Base-by-base conservation (phyloP, 1,284 basidiomycete species). In the Microbotryum saponariae region DNA sequence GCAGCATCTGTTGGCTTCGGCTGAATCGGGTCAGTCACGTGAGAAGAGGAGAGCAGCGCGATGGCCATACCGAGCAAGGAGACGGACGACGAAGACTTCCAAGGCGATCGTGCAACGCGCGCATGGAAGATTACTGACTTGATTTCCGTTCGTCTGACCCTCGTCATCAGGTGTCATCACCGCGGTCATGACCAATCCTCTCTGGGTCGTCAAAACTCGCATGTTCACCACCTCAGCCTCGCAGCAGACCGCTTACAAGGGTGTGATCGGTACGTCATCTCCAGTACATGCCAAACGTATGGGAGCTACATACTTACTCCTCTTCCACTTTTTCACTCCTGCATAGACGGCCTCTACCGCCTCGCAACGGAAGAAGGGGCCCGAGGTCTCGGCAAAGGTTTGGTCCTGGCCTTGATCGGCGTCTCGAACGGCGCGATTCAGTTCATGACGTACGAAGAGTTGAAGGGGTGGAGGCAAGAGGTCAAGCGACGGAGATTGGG, bases 201-300 rank as follows among this genome's bases (percentile, higher is more conserved):
- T 98, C 70, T 99, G 94, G 94, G 90, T 98, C 14, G 88, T 99
- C 64, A 91, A 97, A 78, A 94, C 97, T 8, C 84, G 94, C 63
- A 94, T 98, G 85, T 98, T 97, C 73, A 92, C 92, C 2, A 89
- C 90, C 0, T 79, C 78, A 6, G 75, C 81, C 27, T 80, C 82
- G 60, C 82, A 85, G 61, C 82, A 86, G 37, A 77, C 75, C 7
- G 83, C 88, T 1, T 93, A 94, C 75, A 81, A 82, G n/a, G 83
- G 86, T 5, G 78, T 93, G 58, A 85, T 84, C 81, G 79, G 91
- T 91, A 68, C 71, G 85, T 81, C n/a, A 44, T 27, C 12, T 29
- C 27, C 14, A 42, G 16, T 20, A 12, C 54, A 27, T 50, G 8
- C n/a, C 20, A 18, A 50, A 50, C 6, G 10, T 50, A 23, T 18